Base-by-base conservation (phyloP, 257 asterid genomes). In the Ophiorrhiza pumila region DNA sequence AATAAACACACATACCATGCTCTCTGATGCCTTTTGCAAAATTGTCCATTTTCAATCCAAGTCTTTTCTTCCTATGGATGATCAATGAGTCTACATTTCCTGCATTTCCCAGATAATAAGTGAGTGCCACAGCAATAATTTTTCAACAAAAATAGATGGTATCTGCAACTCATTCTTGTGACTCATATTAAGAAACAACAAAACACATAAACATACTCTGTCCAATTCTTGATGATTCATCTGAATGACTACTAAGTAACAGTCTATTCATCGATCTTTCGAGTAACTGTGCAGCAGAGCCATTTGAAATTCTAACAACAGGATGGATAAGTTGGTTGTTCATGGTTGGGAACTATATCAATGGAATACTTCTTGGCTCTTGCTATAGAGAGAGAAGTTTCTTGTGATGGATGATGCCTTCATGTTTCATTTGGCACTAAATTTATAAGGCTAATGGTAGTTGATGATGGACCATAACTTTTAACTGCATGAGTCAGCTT, bases 21-120 rank as follows among this genome's bases (percentile, higher is more conserved):
- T 84, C 87, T n/a, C 78, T 73, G 78, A 86, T 78, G 70, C 83
- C 85, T 78, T 78, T 78, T 20, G 85, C 81, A 39, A 84, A 81
- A 65, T 7, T 18, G 17, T 87, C 88, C 76, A 82, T 63, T 64
- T 57, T 76, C 65, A 78, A 73, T 61, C 91, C 84, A 0, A 82
- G 69, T 71, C 67, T 82, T 71, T 74, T 80, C 80, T 74, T 82
- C 75, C 68, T 84, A 37, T 74, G 50, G 11, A 80, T 75, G 15
- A 77, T 71, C 23, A 79, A 75, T 22, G 77, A 71, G 42, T 53
- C 39, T 58, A 32, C 52, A 45, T 72, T 74, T 49, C 81, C 87
- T 86, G 83, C 81, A 84, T 74, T 68, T 47, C 42, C 66, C 53
- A 63, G 65, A 76, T 46, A 57, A 71, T 15, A 14, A n/a, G 46